phyloP scores from a whole-genome alignment of 2,329 filamentous ascomycete genomes.

The Alternaria gansuensis region DNA sequence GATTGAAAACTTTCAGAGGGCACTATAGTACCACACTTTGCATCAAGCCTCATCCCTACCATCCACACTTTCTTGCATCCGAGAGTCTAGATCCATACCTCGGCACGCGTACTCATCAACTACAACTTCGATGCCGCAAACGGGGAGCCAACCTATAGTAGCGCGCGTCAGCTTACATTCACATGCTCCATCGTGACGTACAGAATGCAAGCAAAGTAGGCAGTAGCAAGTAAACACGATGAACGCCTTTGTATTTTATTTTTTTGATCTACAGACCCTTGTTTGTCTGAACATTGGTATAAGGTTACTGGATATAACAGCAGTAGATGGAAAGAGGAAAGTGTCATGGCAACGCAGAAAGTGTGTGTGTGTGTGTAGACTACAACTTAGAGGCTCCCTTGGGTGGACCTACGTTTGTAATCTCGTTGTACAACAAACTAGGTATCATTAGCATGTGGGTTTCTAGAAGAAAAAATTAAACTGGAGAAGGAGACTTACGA shows the following conservation, averaged over 20 bases:
- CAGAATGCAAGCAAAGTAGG: neutral
- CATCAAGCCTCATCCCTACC: neutral
- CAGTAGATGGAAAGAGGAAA: neutral
- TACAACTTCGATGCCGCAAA: slow-evolving; percentile 29
- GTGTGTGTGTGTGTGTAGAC: neutral
- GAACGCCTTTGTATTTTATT: slow-evolving; percentile 18
- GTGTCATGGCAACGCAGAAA: neutral
- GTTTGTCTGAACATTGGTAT: slow-evolving; percentile 19
- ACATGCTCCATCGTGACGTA: slow-evolving; percentile 12
- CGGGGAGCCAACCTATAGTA: slow-evolving; percentile 22
- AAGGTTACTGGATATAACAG: slow-evolving; percentile 17
- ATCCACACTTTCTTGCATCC: neutral
- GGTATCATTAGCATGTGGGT: slow-evolving; percentile 25
- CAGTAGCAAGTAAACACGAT: neutral
- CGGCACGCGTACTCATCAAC: slow-evolving; percentile 12
- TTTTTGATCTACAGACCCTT: slow-evolving; percentile 6
- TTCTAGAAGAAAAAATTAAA: too few species aligned
- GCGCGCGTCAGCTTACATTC: slow-evolving; percentile 23
- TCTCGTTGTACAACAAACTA: slow-evolving; percentile 89
- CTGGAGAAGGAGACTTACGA: slow-evolving; percentile 63
- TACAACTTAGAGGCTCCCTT: slow-evolving; percentile 63
- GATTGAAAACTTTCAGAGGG: too few species aligned
- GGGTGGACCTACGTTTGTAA: slow-evolving; percentile 74
- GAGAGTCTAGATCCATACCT: slow-evolving; percentile 10
- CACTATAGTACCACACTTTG: neutral